A percentile compares a stretch with the other conserved stretches of the same genome.
Conservation (phyloP, 495 filamentous ascomycete genomes). For the Amniculicola lignicola region DNA sequence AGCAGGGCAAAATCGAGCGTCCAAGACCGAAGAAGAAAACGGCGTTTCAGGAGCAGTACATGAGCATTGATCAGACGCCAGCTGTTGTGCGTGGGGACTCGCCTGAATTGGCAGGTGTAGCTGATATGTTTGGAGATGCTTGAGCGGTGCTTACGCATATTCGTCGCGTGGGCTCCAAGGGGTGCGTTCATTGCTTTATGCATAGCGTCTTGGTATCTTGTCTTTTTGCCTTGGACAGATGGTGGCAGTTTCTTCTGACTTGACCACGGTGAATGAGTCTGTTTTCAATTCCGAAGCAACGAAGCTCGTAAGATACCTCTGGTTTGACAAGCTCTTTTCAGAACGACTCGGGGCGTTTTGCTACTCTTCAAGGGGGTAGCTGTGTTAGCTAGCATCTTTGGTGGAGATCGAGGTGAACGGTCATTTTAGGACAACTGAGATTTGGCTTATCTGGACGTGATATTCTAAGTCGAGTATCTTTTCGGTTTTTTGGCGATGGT, state of each 20-base stretch:
- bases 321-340: too few species aligned
- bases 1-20: slow-evolving; percentile 76
- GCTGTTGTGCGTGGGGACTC: slow-evolving; percentile 32
- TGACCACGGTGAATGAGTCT: not conserved
- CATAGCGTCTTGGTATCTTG: slow-evolving; percentile 1
- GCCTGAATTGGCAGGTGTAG: slow-evolving; percentile 54
- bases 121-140: slow-evolving; percentile 61
- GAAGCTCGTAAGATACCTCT: too few species aligned
- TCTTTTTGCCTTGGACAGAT: not conserved
- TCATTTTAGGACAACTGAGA: too few species aligned
- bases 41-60: slow-evolving; percentile 55
- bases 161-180: not conserved
- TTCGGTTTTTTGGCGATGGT: too few species aligned
- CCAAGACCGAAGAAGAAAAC: slow-evolving; percentile 54
- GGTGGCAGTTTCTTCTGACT: not conserved
- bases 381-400: too few species aligned
- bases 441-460: too few species aligned
- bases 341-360: too few species aligned
- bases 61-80: slow-evolving; percentile 52
- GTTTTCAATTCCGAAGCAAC: not conserved
- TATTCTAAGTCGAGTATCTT: too few species aligned
- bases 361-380: too few species aligned
- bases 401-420: too few species aligned
- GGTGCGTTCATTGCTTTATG: not conserved
- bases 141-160: not conserved